These are phyloP conservation scores for Jatropha curcas DNA, from an alignment of 345 rosid genomes.

Conservation along the genomic window DNA sequence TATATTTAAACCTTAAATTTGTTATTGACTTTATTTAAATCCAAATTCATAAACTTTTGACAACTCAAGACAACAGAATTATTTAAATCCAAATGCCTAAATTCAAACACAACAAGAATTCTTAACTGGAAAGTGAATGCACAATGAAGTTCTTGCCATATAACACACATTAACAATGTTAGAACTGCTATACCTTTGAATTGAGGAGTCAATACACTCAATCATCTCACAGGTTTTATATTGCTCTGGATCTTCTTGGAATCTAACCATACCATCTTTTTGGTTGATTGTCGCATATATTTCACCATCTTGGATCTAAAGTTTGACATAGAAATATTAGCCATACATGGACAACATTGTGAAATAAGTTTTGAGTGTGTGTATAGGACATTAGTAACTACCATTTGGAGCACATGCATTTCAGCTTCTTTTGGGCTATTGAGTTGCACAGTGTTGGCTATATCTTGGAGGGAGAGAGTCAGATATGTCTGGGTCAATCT, in stretches of 20 bases:
- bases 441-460: slow-evolving; percentile 79
- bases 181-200: slow-evolving; percentile 61
- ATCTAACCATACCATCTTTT: slow-evolving; percentile 99
- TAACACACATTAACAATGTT: neutral
- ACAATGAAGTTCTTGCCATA: neutral
- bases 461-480: slow-evolving; percentile 96
- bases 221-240: slow-evolving; percentile 90
- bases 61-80: too few relatives aligned
- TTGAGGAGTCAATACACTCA: slow-evolving; percentile 73
- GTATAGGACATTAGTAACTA: slow-evolving; percentile 21
- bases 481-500: slow-evolving; percentile 90
- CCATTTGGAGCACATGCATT: slow-evolving; percentile 99
- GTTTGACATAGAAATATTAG: slow-evolving; percentile 17
- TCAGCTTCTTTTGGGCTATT: slow-evolving; percentile 86
- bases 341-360: neutral
- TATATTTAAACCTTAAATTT: too few relatives aligned
- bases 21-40: too few relatives aligned
- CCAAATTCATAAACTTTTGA: too few relatives aligned
- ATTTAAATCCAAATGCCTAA: too few relatives aligned
- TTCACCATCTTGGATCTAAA: slow-evolving; percentile 94
- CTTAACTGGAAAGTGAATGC: neutral
- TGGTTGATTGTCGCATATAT: slow-evolving; percentile 96
- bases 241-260: slow-evolving; percentile 96
- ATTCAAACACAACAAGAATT: too few relatives aligned
- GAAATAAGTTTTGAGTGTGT: neutral